phyloP scores from a whole-genome alignment of 345 rosid species.

The Lumnitzera littorea region DNA sequence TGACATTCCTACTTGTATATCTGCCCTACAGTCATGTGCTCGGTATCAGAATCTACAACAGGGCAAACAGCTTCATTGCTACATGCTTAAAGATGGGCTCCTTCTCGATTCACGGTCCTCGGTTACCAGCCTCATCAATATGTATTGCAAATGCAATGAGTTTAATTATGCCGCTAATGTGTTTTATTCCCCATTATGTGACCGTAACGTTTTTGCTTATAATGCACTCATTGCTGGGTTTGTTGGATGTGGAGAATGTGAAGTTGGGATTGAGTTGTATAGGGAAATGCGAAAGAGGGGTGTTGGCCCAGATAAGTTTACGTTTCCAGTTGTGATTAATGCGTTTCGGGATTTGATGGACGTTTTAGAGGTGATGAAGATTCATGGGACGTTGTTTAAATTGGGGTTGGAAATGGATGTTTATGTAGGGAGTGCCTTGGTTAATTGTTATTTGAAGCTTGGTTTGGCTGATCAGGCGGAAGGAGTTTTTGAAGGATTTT shows the following conservation, averaged over 20 bases:
- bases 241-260: constrained; percentile 29
- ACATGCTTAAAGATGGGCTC: constrained; percentile 38
- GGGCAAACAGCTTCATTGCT: constrained; percentile 36
- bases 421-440: constrained; percentile 45
- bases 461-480: constrained; percentile 32
- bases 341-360: constrained; percentile 39
- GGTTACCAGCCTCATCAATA: constrained; percentile 55
- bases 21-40: constrained; percentile 48
- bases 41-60: constrained; percentile 17
- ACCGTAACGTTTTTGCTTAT: constrained; percentile 36
- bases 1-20: constrained; percentile 20
- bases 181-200: constrained; percentile 10
- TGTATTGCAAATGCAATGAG: constrained; percentile 50
- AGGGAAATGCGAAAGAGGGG: constrained; percentile 35
- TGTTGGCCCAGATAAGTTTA: constrained; percentile 46
- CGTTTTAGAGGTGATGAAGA: constrained; percentile 32
- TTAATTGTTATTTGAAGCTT: constrained; percentile 31
- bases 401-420: constrained; percentile 46
- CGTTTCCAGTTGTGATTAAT: constrained; percentile 54
- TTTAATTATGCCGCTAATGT: constrained; percentile 25
- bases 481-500: constrained; percentile 47
- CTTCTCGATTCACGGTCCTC: constrained; percentile 30
- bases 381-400: constrained; percentile 46
- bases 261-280: constrained; percentile 31
- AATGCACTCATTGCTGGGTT: constrained; percentile 53